Percentiles rank a stretch among this genome's conserved stretches.
Conservation (phyloP, 768 basidiomycete genomes). For the Serendipita sp. region DNA sequence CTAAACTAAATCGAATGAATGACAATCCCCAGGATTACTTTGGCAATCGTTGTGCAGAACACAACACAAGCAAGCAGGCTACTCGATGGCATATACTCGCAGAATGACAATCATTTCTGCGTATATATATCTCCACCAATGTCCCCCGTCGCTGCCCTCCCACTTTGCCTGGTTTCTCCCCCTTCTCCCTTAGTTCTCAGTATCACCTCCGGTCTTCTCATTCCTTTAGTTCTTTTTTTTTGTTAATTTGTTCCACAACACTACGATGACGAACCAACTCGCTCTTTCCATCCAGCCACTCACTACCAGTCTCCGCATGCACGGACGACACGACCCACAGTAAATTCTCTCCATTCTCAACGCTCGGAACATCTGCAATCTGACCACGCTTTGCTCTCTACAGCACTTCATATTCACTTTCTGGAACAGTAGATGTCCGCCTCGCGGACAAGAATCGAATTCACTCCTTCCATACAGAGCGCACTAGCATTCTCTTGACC, state of each 20-base stretch:
- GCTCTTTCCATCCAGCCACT: neutral
- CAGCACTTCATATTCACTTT: neutral
- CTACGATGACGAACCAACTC: neutral
- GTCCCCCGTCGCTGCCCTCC: neutral
- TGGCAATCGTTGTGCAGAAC: no score
- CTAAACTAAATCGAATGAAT: no score
- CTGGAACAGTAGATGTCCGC: neutral
- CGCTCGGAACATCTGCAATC: neutral
- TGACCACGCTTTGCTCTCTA: neutral
- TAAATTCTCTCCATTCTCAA: neutral
- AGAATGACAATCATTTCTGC: no score
- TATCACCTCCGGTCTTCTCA: no score
- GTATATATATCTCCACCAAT: neutral
- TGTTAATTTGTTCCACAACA: no score
- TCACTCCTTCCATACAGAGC: neutral
- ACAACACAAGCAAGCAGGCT: no score
- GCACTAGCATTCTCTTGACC: constrained; percentile 30
- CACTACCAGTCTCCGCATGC: neutral
- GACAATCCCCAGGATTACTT: no score
- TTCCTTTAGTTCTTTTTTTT: neutral
- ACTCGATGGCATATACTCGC: no score
- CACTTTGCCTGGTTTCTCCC: neutral
- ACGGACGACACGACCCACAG: neutral
- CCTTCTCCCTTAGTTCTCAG: no score
- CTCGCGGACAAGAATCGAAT: neutral